phyloP scores from a whole-genome alignment of 768 basidiomycete species.

The Russula olivacea region DNA sequence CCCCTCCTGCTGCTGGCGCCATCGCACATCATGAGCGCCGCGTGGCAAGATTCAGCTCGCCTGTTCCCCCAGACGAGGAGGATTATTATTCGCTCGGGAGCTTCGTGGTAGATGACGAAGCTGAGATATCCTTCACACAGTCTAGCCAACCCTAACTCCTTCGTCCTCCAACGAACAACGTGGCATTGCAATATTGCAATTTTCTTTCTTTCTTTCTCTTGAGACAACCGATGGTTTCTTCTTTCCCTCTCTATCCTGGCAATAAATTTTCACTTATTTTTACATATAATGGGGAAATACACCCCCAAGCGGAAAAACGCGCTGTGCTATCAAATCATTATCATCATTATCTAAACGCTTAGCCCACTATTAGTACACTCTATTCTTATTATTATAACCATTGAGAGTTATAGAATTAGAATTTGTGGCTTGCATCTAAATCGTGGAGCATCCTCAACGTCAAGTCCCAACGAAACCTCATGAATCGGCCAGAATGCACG shows the following conservation, averaged over 20 bases:
- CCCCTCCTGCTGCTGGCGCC: neutral
- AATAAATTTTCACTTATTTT: neutral
- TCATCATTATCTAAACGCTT: neutral
- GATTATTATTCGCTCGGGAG: conserved; percentile 71
- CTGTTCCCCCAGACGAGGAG: conserved; percentile 44
- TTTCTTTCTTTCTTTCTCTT: neutral
- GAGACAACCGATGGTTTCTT: neutral
- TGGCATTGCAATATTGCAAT: neutral
- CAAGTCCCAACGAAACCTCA: neutral
- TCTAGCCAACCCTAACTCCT: conserved; percentile 26
- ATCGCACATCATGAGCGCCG: conserved; percentile 32
- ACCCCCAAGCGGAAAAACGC: neutral
- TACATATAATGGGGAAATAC: neutral
- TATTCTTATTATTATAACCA: neutral
- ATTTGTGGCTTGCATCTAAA: neutral
- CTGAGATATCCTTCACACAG: conserved; percentile 47
- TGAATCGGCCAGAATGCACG: neutral
- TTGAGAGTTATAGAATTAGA: neutral
- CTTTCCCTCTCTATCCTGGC: neutral
- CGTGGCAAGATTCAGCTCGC: conserved; percentile 51
- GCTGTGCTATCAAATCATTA: neutral
- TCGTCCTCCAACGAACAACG: neutral
- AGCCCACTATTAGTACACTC: neutral
- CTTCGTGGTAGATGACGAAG: conserved; percentile 78
- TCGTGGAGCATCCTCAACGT: neutral